Percentiles rank a stretch among this genome's conserved stretches.
These are phyloP conservation scores for Neurospora pannonica DNA, from an alignment of 495 filamentous ascomycete genomes.

Conservation along the genomic window DNA sequence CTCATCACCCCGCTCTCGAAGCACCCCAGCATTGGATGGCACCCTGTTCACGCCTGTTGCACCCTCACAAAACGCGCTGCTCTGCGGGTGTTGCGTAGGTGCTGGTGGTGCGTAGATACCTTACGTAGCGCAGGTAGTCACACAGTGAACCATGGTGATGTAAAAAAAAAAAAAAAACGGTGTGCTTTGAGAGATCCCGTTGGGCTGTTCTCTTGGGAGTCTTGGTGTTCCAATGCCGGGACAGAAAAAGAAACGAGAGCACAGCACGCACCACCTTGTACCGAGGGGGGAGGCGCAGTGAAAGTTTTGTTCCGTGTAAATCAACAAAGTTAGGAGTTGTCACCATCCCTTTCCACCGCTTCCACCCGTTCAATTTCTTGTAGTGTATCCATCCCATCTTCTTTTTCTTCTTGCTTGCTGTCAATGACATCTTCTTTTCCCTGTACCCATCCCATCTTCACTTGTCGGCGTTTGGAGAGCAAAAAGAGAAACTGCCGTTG, in stretches of 20 bases:
- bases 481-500: neutral
- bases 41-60: neutral
- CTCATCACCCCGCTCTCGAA: slow-evolving; percentile 2
- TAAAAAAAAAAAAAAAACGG: neutral
- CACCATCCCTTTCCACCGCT: neutral
- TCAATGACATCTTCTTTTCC: neutral
- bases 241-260: neutral
- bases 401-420: neutral
- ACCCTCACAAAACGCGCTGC: neutral
- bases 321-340: neutral
- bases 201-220: neutral
- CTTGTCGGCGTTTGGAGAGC: neutral
- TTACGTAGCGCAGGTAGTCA: neutral
- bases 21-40: neutral
- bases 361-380: neutral
- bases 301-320: neutral
- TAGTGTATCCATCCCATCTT: neutral
- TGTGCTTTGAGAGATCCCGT: neutral
- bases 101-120: neutral
- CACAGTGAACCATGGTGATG: neutral
- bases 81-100: neutral
- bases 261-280: neutral
- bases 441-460: neutral
- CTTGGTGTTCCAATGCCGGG: neutral
- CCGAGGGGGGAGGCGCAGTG: neutral